A percentile compares a stretch with the other conserved stretches of the same genome.
Conservation (phyloP, 805 yeast species). For the Ogataea siamensis region DNA sequence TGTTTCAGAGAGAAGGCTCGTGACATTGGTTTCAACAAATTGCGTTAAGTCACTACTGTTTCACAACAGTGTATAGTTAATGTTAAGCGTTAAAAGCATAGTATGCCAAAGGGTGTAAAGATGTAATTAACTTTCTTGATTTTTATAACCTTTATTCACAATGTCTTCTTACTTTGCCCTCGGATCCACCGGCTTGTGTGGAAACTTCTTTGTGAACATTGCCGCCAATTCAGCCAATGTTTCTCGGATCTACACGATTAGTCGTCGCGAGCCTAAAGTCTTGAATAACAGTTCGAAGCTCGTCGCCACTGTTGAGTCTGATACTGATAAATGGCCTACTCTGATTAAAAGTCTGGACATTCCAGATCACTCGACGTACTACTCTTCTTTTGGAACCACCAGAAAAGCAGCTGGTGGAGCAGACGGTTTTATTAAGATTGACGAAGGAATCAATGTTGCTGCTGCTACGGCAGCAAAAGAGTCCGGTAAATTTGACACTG, state of each 20-base stretch:
- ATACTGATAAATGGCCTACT: constrained; percentile 50
- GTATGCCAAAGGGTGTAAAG: constrained; percentile 9
- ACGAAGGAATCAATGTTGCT: constrained; percentile 66
- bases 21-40: constrained; percentile 99
- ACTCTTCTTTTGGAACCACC: constrained; percentile 77
- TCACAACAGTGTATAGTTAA: constrained; percentile 12
- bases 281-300: constrained; percentile 13
- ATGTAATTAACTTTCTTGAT: constrained; percentile 1
- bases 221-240: constrained; percentile 40
- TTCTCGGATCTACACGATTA: constrained; percentile 44
- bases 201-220: constrained; percentile 50
- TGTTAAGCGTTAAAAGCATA: constrained; percentile 13
- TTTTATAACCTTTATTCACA: not conserved
- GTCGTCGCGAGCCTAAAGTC: constrained; percentile 45
- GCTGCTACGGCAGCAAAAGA: constrained; percentile 73
- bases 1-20: constrained; percentile 99
- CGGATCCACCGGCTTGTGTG: constrained; percentile 83
- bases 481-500: constrained; percentile 59
- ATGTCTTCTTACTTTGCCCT: constrained; percentile 36
- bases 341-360: constrained; percentile 34
- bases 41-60: constrained; percentile 62
- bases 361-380: constrained; percentile 41
- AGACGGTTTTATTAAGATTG: constrained; percentile 69
- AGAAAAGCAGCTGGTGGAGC: constrained; percentile 67
- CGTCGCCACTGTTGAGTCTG: constrained; percentile 41